Evolutionary conservation across 345 rosid species (phyloP), one percentile per base, ranked within the genome.

Genomic region (Heritiera fomes): DNA sequence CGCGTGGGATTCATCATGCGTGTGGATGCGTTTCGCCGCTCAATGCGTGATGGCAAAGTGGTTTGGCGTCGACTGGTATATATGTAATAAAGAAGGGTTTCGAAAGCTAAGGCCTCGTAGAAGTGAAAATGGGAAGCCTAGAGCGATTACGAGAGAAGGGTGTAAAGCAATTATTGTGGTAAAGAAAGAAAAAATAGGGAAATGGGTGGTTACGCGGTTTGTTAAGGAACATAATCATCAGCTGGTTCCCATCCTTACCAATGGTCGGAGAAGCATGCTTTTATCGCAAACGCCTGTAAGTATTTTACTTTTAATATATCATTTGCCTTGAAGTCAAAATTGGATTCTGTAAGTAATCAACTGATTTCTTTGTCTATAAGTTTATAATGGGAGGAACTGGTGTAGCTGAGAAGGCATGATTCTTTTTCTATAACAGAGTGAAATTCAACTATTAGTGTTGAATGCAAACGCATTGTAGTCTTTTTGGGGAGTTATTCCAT

Each of bases 131-230:
- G 81, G 87, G 53, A 88, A 88, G 60, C 90, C 90, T 41, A 61
- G 89, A 50, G 90, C 86, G 49, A 68, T 84, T 47, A 88, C 89
- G 11, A 88, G 90, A 80, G 89, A 88, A 83, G 90, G 90, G 4
- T 88, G 90, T 17, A 88, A 88, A 70, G 89, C 89, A 59, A 81
- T 84, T 85, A 84, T 86, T 12, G 84, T 84, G 41, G 89, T 88
- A 71, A 88, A 86, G 77, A 86, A 80, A 34, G 89, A 86, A 6
- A 86, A 86, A 40, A 59, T 86, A 1, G 87, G 85, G 8, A 83
- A 84, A 53, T 88, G 90, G 90, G 30, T 79, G 1, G 90, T 88
- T 46, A 86, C 87, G 6, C 84, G 80, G 79, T 84, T 84, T 81
- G 82, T 77, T 6, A 81, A 83, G 58, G 88, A 84, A 13, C 89